Conservation (phyloP, 345 rosid species). For the Barbarea vulgaris region DNA sequence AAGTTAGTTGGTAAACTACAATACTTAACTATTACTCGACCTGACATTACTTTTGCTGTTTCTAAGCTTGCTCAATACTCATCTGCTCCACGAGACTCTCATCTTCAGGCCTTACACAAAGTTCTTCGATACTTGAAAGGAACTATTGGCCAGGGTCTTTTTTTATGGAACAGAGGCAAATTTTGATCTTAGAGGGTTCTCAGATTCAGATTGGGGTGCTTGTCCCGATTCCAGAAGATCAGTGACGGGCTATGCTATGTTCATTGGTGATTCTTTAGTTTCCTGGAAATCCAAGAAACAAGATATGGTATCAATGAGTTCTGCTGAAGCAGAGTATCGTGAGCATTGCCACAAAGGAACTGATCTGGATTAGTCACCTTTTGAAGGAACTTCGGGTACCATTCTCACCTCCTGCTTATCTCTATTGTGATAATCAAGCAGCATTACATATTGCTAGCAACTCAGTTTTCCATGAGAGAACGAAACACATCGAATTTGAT, state of each 20-base stretch:
- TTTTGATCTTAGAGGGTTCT: background rate
- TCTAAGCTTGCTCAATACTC: background rate
- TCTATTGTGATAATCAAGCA: background rate
- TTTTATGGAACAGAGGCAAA: background rate
- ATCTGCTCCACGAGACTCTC: background rate
- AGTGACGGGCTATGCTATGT: background rate
- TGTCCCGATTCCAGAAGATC: accelerated
- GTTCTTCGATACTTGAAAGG: background rate
- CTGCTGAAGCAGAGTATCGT: background rate
- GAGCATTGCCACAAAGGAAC: background rate
- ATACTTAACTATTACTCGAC: background rate
- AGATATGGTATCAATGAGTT: background rate
- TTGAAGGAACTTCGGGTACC: background rate
- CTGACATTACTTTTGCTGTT: background rate
- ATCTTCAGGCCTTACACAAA: background rate
- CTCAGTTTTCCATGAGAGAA: background rate
- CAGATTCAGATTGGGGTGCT: background rate
- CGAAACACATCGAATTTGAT: background rate
- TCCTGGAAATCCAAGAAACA: background rate
- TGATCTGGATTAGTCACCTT: accelerated
- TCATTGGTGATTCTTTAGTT: background rate
- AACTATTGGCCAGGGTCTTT: accelerated
- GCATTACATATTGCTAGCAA: background rate
- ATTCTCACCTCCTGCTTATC: accelerated
- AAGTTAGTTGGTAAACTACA: background rate